Evolutionary conservation across 1,284 basidiomycete species (phyloP).

Genomic region (Tilletia indica): DNA sequence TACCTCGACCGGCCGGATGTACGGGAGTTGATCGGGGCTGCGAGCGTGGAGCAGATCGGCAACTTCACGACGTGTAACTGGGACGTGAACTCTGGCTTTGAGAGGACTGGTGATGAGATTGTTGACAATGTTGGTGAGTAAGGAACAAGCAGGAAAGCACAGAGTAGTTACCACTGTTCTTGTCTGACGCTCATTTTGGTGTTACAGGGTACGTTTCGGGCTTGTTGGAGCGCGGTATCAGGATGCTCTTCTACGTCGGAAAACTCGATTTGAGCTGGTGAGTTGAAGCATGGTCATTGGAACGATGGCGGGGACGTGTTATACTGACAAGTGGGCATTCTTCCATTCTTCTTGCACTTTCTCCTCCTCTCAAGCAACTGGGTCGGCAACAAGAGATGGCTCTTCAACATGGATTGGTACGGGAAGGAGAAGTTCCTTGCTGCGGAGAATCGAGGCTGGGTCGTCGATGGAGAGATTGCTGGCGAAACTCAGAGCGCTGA

Average conservation of each 20-base stretch:
- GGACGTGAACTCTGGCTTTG: slow-evolving; percentile 32
- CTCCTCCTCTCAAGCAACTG: slow-evolving; percentile 43
- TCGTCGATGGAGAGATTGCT: slow-evolving; percentile 8
- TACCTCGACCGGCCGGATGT: slow-evolving; percentile 49
- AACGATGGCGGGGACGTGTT: too few species aligned
- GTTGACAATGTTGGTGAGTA: slow-evolving; percentile 31
- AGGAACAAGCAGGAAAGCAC: background rate
- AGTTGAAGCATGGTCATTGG: background rate
- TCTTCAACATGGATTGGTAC: slow-evolving; percentile 12
- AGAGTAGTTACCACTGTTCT: background rate
- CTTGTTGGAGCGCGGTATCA: slow-evolving; percentile 72
- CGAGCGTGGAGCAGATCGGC: slow-evolving; percentile 34
- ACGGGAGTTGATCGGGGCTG: slow-evolving; percentile 37
- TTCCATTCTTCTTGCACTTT: background rate
- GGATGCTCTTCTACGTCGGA: slow-evolving; percentile 72
- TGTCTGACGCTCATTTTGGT: background rate
- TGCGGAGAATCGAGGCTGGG: background rate
- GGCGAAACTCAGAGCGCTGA: slow-evolving; percentile 15
- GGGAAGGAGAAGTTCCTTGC: slow-evolving; percentile 6
- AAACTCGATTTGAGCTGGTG: slow-evolving; percentile 52
- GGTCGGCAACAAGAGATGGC: slow-evolving; percentile 12
- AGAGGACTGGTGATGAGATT: slow-evolving; percentile 23
- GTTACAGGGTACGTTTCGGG: slow-evolving; percentile 63
- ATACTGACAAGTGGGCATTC: too few species aligned
- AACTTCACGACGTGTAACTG: slow-evolving; percentile 38